phyloP scores from a whole-genome alignment of 371 early-diverging fungal species.

The Mucor racemosus region DNA sequence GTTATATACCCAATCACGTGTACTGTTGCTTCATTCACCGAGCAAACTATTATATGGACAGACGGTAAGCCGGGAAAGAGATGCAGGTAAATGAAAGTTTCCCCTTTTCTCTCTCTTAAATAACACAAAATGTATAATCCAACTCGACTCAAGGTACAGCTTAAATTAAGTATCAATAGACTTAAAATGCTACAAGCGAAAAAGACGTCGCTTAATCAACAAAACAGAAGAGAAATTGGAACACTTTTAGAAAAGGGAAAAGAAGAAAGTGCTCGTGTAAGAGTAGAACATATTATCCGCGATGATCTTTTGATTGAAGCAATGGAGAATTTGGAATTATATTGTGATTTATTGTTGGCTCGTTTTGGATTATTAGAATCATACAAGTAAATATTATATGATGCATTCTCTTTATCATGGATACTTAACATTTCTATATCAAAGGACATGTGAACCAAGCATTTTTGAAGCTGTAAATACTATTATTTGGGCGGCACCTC shows the following conservation, averaged over 20 bases:
- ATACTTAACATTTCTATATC: neutral
- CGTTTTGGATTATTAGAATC: conserved; percentile 88
- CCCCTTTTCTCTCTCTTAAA: neutral
- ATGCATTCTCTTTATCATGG: too few species aligned
- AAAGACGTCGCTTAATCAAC: conserved; percentile 75
- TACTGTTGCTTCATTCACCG: neutral
- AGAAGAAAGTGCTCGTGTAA: conserved; percentile 84
- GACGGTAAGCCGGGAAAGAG: neutral
- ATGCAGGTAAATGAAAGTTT: neutral
- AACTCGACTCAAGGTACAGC: conserved; percentile 80
- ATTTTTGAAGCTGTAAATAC: conserved; percentile 89
- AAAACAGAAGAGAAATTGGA: conserved; percentile 85
- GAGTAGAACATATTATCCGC: conserved; percentile 91
- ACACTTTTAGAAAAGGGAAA: conserved; percentile 81
- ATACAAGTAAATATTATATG: conserved; percentile 59
- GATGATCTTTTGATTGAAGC: conserved; percentile 92
- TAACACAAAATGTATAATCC: conserved; percentile 55
- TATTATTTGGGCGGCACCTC: conserved; percentile 87
- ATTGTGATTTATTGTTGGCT: conserved; percentile 86
- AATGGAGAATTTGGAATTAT: conserved; percentile 89
- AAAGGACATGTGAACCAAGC: conserved; percentile 77
- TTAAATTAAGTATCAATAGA: conserved; percentile 84
- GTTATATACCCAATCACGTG: neutral
- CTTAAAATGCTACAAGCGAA: conserved; percentile 90
- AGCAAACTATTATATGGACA: neutral